A percentile compares a stretch with the other conserved stretches of the same genome.
phyloP scores from a whole-genome alignment of 1,284 basidiomycete genomes.

The Thelephora terrestris region DNA sequence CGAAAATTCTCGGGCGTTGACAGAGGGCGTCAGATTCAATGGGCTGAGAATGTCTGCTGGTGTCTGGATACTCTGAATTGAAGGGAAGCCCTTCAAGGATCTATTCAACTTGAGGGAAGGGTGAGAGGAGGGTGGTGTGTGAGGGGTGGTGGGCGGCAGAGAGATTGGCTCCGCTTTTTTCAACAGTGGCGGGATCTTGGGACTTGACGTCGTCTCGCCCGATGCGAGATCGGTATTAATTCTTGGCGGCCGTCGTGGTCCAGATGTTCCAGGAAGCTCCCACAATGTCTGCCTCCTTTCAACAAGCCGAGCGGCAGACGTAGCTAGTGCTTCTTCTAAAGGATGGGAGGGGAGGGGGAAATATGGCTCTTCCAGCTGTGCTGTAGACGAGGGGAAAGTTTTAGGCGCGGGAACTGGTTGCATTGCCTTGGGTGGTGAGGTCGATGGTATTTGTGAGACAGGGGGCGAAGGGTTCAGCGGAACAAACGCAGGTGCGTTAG shows the following conservation, averaged over 20 bases:
- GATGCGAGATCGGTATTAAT: neutral
- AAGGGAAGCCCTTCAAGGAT: constrained; percentile 19
- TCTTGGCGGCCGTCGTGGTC: neutral
- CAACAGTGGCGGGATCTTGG: constrained; percentile 17
- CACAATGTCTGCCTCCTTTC: constrained; percentile 19
- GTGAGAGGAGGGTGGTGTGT: constrained; percentile 8
- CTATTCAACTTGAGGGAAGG: constrained; percentile 15
- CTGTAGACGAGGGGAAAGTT: neutral
- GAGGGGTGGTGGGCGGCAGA: constrained; percentile 21
- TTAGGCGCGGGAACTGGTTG: neutral
- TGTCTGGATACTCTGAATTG: constrained; percentile 14
- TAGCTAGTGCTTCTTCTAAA: neutral
- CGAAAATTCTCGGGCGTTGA: neutral
- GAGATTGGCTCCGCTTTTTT: constrained; percentile 13
- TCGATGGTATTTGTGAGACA: neutral
- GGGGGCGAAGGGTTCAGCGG: constrained; percentile 7
- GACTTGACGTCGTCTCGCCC: constrained; percentile 3
- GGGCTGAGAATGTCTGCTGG: constrained; percentile 23
- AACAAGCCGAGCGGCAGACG: constrained; percentile 12
- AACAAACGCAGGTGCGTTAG: constrained; percentile 21
- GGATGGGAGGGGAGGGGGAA: constrained; percentile 1
- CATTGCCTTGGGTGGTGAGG: constrained; percentile 1
- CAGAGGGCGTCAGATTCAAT: constrained; percentile 13
- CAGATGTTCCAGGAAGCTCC: constrained; percentile 16
- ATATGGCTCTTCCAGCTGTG: too few species aligned